These are phyloP conservation scores for Phytophthora cactorum DNA, from an alignment of 352 stramenopile species.

Conservation along the genomic window DNA sequence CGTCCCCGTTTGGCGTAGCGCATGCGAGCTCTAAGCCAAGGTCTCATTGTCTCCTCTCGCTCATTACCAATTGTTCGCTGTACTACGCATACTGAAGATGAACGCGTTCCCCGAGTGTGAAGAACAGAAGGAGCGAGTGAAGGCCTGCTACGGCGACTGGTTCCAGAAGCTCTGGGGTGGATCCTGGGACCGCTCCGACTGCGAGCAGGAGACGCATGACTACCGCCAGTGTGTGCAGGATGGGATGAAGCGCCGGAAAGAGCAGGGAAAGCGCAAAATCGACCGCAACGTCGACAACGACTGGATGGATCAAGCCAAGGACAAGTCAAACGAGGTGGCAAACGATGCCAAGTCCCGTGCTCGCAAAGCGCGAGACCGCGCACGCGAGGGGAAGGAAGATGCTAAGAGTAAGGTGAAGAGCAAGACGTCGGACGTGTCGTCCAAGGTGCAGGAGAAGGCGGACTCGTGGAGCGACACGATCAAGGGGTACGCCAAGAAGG, in stretches of 20 bases:
- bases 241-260: conserved; percentile 44
- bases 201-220: conserved; percentile 75
- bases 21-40: neutral
- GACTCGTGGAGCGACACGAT: conserved; percentile 45
- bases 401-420: conserved; percentile 35
- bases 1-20: neutral
- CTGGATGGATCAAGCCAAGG: conserved; percentile 66
- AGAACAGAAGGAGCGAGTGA: conserved; percentile 80
- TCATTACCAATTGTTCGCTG: conserved; percentile 37
- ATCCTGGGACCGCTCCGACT: conserved; percentile 62
- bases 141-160: conserved; percentile 84
- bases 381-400: conserved; percentile 38
- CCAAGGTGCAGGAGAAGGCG: conserved; percentile 43
- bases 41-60: neutral
- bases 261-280: conserved; percentile 31
- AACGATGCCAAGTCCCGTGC: conserved; percentile 36
- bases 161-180: conserved; percentile 80
- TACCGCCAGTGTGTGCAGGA: conserved; percentile 80
- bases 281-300: conserved; percentile 16
- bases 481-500: conserved; percentile 48
- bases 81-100: conserved; percentile 20
- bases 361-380: conserved; percentile 34
- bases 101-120: conserved; percentile 67
- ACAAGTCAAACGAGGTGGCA: conserved; percentile 35
- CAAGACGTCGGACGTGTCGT: conserved; percentile 41